phyloP scores from a whole-genome alignment of 148 eudicot species.

The Fagopyrum homotropicum region DNA sequence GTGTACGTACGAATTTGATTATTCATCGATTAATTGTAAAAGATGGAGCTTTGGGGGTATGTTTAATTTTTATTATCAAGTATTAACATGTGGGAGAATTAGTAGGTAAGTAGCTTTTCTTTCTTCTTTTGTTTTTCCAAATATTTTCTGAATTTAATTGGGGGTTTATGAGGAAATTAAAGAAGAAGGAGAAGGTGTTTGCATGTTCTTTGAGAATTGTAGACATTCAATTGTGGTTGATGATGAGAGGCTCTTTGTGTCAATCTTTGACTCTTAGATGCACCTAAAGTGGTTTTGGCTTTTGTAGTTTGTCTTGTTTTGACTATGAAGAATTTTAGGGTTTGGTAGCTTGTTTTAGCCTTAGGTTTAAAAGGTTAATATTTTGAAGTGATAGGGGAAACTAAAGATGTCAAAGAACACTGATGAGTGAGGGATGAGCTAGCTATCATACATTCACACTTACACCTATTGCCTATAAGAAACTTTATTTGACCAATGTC shows the following conservation, averaged over 20 bases:
- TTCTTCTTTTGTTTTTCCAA: constrained; percentile 36
- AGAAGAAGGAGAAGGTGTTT: constrained; percentile 54
- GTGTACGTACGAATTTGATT: not conserved
- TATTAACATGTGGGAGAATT: not conserved
- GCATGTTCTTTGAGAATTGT: constrained; percentile 18
- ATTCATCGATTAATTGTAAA: not conserved
- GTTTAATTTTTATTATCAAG: not conserved
- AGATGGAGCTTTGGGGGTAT: not conserved
- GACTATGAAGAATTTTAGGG: not conserved
- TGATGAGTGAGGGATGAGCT: too few species aligned
- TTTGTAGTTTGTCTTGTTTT: constrained; percentile 4
- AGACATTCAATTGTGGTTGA: constrained; percentile 7
- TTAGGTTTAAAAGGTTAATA: not conserved
- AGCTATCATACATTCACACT: too few species aligned
- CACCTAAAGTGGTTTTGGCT: constrained; percentile 12
- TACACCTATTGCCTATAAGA: not conserved
- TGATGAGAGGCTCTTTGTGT: not conserved
- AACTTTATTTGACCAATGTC: too few species aligned
- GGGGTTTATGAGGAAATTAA: constrained; percentile 25
- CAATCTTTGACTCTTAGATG: not conserved
- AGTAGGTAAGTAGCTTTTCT: constrained; percentile 21
- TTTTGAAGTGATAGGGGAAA: not conserved
- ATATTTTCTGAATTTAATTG: constrained; percentile 10
- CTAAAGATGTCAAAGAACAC: too few species aligned
- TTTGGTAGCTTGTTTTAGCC: not conserved